Evolutionary conservation across 805 yeast species (phyloP).

Genomic region (Ogataea minuta): DNA sequence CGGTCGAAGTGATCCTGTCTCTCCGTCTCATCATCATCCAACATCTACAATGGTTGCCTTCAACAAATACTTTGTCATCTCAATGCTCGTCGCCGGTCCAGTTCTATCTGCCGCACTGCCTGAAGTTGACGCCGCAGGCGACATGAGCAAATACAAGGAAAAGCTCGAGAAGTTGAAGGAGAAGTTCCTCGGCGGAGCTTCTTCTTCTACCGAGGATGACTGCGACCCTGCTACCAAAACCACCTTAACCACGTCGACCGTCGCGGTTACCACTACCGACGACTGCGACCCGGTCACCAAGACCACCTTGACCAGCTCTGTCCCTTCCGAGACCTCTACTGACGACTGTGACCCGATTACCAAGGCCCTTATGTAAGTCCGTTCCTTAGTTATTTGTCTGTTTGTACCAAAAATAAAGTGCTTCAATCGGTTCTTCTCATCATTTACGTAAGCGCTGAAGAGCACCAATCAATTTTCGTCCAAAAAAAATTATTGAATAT

Average conservation of each 20-base stretch:
- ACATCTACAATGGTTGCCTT: conserved; percentile 15
- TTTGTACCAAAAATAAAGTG: conserved; percentile 6
- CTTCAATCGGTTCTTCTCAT: neutral
- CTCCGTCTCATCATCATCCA: neutral
- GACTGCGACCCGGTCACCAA: conserved; percentile 13
- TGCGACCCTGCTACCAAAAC: conserved; percentile 4
- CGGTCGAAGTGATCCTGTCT: too few species aligned
- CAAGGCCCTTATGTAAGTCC: conserved; percentile 4
- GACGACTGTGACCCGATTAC: conserved; percentile 15
- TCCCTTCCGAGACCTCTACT: neutral
- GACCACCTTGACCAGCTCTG: neutral
- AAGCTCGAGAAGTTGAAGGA: conserved; percentile 11
- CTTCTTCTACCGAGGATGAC: conserved; percentile 1
- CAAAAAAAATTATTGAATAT: conserved; percentile 11
- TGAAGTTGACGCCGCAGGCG: conserved; percentile 16
- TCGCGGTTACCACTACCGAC: conserved; percentile 1
- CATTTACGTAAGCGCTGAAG: conserved; percentile 1
- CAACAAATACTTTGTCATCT: conserved; percentile 13
- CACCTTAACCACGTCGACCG: conserved; percentile 6
- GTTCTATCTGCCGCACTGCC: conserved; percentile 14
- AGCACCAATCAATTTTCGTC: conserved; percentile 13
- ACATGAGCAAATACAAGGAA: conserved; percentile 11
- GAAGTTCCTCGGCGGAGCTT: conserved; percentile 7
- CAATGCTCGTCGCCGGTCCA: conserved; percentile 13
- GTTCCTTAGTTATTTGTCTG: conserved; percentile 5